Percentiles rank a stretch among this genome's conserved stretches.
phyloP scores from a whole-genome alignment of 1,284 basidiomycete species.

The Exobasidium rhododendri region DNA sequence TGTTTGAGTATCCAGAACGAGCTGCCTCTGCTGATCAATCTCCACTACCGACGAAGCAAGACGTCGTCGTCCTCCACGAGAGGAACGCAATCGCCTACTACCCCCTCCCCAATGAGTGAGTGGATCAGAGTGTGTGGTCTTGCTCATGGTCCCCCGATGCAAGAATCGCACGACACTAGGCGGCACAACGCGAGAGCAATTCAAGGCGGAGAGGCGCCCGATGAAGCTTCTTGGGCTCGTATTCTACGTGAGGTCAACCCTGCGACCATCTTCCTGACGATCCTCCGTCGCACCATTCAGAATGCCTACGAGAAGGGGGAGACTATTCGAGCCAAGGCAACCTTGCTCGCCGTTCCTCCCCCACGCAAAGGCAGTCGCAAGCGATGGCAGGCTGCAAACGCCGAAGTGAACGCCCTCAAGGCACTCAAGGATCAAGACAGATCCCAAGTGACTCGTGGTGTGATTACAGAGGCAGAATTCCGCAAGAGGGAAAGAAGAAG shows the following conservation, averaged over 20 bases:
- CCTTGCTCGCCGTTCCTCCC: conserved; percentile 14
- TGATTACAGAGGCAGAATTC: conserved; percentile 17
- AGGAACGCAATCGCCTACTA: too few species aligned
- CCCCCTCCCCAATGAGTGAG: not conserved
- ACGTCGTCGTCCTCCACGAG: not conserved
- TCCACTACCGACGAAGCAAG: not conserved
- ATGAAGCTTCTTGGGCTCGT: not conserved
- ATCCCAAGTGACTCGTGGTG: conserved; percentile 10
- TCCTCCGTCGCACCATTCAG: not conserved
- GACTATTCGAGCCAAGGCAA: conserved; percentile 3
- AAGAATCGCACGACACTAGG: too few species aligned
- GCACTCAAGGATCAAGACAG: conserved; percentile 11
- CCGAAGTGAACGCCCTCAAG: not conserved
- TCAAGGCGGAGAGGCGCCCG: not conserved
- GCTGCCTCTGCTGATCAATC: not conserved
- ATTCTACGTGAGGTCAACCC: conserved; percentile 2
- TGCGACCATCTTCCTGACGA: not conserved
- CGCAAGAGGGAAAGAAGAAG: conserved; percentile 12
- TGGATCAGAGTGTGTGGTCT: not conserved
- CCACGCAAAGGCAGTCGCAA: conserved; percentile 13
- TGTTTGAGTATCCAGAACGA: not conserved
- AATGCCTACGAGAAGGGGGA: conserved; percentile 12
- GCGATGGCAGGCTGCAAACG: conserved; percentile 11
- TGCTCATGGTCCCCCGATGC: conserved; percentile 7
- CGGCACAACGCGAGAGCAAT: conserved; percentile 2